Base-by-base conservation (phyloP, 345 rosid species). In the Eucalyptus viminalis region DNA sequence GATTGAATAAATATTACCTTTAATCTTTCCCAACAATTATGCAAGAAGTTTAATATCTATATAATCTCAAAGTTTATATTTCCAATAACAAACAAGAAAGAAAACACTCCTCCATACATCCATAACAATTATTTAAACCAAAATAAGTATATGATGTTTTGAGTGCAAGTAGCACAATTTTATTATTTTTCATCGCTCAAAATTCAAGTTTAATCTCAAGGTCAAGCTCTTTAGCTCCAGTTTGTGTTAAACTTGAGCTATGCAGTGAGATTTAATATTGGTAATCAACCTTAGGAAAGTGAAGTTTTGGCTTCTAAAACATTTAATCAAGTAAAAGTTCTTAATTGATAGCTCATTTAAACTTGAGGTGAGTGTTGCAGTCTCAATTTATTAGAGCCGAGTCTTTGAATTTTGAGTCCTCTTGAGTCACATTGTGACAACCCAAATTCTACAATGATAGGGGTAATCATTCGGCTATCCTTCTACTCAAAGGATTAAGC, bases 381-480 rank as follows among this genome's bases (percentile, higher is more conserved):
- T 62, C 69, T 62, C 0, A 27, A 13, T 27, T 62, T 62, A 62
- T 62, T 2, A 6, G 8, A 62, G 34, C 15, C 2, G 1, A 11
- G 31, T 60, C 67, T 27, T 60, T 11, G 29, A 58, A 58, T 53
- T 53, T 53, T 21, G 19, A 67, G 40, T 34, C 22, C 80, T 67
- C 80, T 67, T 15, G 40, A 67, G 80, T 31, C 34, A 31, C 6
- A 67, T 17, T 53, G 24, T 19, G 2, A 53, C 0, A 19, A 1
- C 58, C 58, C 58, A 19, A 53, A 53, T 53, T 1, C 10, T 53
- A 53, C 25, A 53, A 53, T 53, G 0, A 8, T 53, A 53, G 58
- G 9, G 58, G 25, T 53, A 53, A 53, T 53, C 10, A 19, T 21
- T 8, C 5, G 0, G 0, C 24, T 1, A 0, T 17, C 58, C 10